A percentile compares a stretch with the other conserved stretches of the same genome.
phyloP scores from a whole-genome alignment of 176 grass and related monocot genomes.

The Triticum monococcum region DNA sequence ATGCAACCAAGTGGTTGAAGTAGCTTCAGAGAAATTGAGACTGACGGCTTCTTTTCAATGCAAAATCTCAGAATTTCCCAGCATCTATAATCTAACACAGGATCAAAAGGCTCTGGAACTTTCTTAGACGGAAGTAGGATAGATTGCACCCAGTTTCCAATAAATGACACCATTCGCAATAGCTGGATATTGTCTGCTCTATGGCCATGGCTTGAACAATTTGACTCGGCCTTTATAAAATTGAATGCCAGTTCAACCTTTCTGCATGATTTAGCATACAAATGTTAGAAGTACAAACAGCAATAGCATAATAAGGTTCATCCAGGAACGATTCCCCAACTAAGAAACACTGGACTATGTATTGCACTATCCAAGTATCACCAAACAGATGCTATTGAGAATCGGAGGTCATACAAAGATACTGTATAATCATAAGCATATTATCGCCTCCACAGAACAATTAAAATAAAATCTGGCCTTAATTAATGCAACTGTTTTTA shows the following conservation, averaged over 20 bases:
- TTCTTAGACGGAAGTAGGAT: slow-evolving; percentile 57
- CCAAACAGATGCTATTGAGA: neutral
- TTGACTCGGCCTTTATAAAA: slow-evolving; percentile 43
- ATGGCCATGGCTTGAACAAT: slow-evolving; percentile 34
- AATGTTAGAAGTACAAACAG: neutral
- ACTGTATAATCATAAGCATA: neutral
- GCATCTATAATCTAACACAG: slow-evolving; percentile 73
- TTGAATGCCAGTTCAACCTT: slow-evolving; percentile 70
- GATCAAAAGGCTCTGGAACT: slow-evolving; percentile 51
- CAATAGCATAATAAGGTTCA: neutral
- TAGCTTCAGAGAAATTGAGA: slow-evolving; percentile 65
- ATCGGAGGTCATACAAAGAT: neutral
- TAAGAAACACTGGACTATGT: slow-evolving; percentile 7
- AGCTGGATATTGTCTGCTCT: slow-evolving; percentile 31
- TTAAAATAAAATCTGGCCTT: neutral
- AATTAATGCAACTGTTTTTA: neutral
- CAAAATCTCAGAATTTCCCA: slow-evolving; percentile 74
- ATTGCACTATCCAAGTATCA: neutral
- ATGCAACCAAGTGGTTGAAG: slow-evolving; percentile 68
- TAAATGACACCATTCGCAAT: slow-evolving; percentile 59
- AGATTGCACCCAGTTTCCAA: slow-evolving; percentile 80
- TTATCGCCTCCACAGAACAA: neutral
- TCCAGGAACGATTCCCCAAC: neutral
- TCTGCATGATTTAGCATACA: slow-evolving; percentile 54
- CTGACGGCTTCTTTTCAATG: slow-evolving; percentile 58